Percentiles rank a stretch among this genome's conserved stretches.
These are phyloP conservation scores for Alectoria sarmentosa DNA, from an alignment of 495 filamentous ascomycete genomes.

Conservation along the genomic window DNA sequence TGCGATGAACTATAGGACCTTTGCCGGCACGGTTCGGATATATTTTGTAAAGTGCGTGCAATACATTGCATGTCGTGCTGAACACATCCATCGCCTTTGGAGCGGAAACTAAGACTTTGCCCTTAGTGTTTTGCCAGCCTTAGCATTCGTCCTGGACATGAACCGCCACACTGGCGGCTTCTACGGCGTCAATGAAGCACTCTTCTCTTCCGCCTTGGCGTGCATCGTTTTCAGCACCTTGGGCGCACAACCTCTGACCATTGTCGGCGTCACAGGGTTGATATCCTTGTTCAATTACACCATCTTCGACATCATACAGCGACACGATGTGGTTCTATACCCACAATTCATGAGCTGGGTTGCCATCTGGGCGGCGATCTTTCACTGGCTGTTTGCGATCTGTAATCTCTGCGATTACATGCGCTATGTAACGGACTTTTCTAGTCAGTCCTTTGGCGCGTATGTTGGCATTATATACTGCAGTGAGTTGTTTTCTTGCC, in stretches of 20 bases:
- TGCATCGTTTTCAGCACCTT: constrained; percentile 35
- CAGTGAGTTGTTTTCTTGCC: constrained; percentile 13
- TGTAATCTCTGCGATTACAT: constrained; percentile 37
- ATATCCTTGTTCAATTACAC: constrained; percentile 41
- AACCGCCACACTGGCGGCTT: constrained; percentile 31
- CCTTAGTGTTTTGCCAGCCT: constrained; percentile 36
- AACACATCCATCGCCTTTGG: too few relatives aligned
- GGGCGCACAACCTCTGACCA: constrained; percentile 30
- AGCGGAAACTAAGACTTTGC: neutral
- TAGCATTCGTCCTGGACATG: constrained; percentile 43
- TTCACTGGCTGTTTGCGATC: constrained; percentile 38
- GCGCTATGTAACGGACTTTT: constrained; percentile 39
- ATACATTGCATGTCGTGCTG: too few relatives aligned
- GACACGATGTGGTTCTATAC: constrained; percentile 31
- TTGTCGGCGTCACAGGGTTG: constrained; percentile 32
- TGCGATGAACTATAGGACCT: constrained; percentile 37
- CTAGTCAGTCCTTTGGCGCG: constrained; percentile 38
- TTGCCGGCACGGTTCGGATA: constrained; percentile 37
- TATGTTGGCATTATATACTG: constrained; percentile 42
- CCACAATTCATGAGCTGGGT: constrained; percentile 37
- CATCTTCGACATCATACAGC: constrained; percentile 38
- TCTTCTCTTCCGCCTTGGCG: constrained; percentile 38
- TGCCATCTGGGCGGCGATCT: constrained; percentile 38
- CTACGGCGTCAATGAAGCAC: constrained; percentile 42
- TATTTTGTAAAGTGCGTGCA: constrained; percentile 38